Evolutionary conservation across 768 basidiomycete species (phyloP).

Genomic region (Gymnopilus dilepis): DNA sequence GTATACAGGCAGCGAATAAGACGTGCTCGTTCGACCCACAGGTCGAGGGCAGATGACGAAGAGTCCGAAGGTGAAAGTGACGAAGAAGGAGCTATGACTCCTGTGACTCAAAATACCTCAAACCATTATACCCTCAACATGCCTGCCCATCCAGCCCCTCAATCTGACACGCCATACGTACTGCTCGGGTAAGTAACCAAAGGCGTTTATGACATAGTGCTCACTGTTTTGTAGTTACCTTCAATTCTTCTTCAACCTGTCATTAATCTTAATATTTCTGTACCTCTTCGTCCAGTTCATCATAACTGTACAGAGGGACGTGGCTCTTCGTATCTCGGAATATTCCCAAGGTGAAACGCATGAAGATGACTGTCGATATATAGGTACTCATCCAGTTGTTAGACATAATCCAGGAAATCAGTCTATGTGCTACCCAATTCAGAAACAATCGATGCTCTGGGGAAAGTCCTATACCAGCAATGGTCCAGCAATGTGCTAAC

Average conservation of each 20-base stretch:
- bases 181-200: conserved; percentile 74
- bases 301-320: conserved; percentile 88
- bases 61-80: conserved; percentile 55
- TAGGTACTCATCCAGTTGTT: conserved; percentile 5
- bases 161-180: conserved; percentile 77
- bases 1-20: conserved; percentile 68
- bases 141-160: conserved; percentile 59
- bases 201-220: conserved; percentile 9
- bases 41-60: conserved; percentile 38
- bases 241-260: conserved; percentile 93
- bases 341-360: conserved; percentile 79
- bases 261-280: conserved; percentile 80
- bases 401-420: conserved; percentile 95
- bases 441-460: conserved; percentile 81
- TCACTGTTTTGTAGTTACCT: conserved; percentile 65
- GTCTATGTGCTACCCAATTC: conserved; percentile 81
- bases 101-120: conserved; percentile 60
- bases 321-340: conserved; percentile 84
- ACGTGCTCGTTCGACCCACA: conserved; percentile 35
- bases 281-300: conserved; percentile 89
- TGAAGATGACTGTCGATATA: background rate
- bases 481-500: conserved; percentile 82
- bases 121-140: conserved; percentile 88
- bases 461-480: conserved; percentile 77
- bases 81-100: conserved; percentile 38